These are phyloP conservation scores for Penicillium polonicum DNA, from an alignment of 2,329 filamentous ascomycete genomes.

Conservation along the genomic window DNA sequence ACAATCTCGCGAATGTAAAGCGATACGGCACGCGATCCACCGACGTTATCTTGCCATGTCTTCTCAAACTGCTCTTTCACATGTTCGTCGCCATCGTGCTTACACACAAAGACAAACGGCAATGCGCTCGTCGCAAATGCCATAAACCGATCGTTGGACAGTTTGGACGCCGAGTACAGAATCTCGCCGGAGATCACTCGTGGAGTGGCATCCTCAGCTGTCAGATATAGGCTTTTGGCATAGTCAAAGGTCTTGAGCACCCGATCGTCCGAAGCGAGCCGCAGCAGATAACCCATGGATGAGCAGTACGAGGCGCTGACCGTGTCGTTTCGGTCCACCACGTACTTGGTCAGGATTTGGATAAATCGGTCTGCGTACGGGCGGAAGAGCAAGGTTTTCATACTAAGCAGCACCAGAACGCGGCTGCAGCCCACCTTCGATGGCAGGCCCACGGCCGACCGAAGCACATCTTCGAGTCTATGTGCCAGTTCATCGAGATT, in stretches of 20 bases:
- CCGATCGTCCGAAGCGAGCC: slow-evolving; percentile 59
- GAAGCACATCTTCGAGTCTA: slow-evolving; percentile 74
- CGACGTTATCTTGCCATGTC: slow-evolving; percentile 88
- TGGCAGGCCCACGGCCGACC: slow-evolving; percentile 82
- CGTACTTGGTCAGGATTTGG: slow-evolving; percentile 73
- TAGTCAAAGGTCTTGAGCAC: slow-evolving; percentile 56
- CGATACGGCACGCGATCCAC: slow-evolving; percentile 75
- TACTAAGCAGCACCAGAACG: slow-evolving; percentile 79
- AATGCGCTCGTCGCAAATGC: slow-evolving; percentile 71
- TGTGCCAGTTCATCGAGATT: slow-evolving; percentile 75
- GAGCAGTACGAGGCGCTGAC: slow-evolving; percentile 86
- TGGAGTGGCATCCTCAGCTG: slow-evolving; percentile 71
- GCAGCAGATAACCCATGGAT: slow-evolving; percentile 80
- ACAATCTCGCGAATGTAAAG: slow-evolving; percentile 84
- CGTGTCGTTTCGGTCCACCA: slow-evolving; percentile 89
- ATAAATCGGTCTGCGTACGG: slow-evolving; percentile 75
- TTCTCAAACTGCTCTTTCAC: slow-evolving; percentile 77
- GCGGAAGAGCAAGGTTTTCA: slow-evolving; percentile 70
- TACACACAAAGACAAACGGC: slow-evolving; percentile 83
- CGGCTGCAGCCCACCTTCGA: slow-evolving; percentile 90
- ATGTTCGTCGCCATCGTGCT: slow-evolving; percentile 79
- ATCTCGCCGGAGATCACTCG: slow-evolving; percentile 78
- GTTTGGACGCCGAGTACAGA: slow-evolving; percentile 77
- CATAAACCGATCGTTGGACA: slow-evolving; percentile 85
- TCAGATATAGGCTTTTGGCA: slow-evolving; percentile 71